These are phyloP conservation scores for Parastagonospora avenae DNA, from an alignment of 2,329 filamentous ascomycete species.

Conservation along the genomic window DNA sequence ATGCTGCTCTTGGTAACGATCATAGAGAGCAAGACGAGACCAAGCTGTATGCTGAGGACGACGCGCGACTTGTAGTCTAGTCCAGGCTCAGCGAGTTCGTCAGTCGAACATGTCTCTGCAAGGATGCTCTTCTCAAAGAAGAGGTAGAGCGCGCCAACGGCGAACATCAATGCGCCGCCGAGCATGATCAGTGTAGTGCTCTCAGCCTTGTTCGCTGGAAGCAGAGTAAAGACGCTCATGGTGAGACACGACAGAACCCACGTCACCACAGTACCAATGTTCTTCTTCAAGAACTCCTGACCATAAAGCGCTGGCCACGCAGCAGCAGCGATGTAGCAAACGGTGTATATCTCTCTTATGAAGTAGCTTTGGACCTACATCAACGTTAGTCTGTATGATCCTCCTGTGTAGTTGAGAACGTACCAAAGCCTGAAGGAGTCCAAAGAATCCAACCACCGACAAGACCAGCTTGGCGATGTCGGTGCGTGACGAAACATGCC, in stretches of 20 bases:
- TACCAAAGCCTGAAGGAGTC: slow-evolving; percentile 75
- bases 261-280: slow-evolving; percentile 66
- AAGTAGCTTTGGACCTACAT: slow-evolving; percentile 87
- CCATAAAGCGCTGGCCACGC: slow-evolving; percentile 82
- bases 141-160: slow-evolving; percentile 77
- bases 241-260: slow-evolving; percentile 79
- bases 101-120: slow-evolving; percentile 46
- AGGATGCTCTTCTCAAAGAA: slow-evolving; percentile 73
- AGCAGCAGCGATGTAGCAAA: slow-evolving; percentile 75
- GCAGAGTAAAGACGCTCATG: slow-evolving; percentile 90
- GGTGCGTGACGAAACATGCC: slow-evolving; percentile 66
- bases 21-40: slow-evolving; percentile 80
- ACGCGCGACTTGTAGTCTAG: slow-evolving; percentile 59
- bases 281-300: slow-evolving; percentile 68
- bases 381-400: not conserved
- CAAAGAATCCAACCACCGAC: slow-evolving; percentile 71
- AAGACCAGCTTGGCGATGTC: slow-evolving; percentile 65
- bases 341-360: slow-evolving; percentile 82
- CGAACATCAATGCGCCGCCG: slow-evolving; percentile 78
- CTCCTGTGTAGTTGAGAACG: slow-evolving; percentile 15
- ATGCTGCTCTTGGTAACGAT: slow-evolving; percentile 85
- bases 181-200: slow-evolving; percentile 72
- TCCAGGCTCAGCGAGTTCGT: slow-evolving; percentile 30
- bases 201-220: slow-evolving; percentile 87
- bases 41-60: slow-evolving; percentile 73